Percentiles rank a stretch among this genome's conserved stretches.
Evolutionary conservation across 495 filamentous ascomycete species (phyloP).

Genomic region (Hyaloscypha hepaticicola): DNA sequence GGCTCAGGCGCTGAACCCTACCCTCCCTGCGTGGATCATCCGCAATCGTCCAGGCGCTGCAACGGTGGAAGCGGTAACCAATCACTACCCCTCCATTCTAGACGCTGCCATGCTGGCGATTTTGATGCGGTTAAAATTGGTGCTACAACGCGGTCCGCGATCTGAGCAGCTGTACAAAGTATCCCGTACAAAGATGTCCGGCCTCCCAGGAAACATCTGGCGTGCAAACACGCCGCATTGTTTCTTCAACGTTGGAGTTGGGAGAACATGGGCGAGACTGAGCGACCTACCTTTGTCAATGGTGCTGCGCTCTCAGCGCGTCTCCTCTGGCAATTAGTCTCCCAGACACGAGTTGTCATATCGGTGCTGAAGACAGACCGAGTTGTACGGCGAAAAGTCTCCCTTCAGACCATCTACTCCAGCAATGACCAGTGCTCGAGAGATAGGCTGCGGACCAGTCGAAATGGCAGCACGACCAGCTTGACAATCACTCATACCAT

Average conservation of each 20-base stretch:
- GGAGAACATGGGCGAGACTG: slow-evolving; percentile 1
- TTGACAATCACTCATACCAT: not conserved
- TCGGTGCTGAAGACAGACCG: slow-evolving; percentile 7
- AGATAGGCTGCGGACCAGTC: not conserved
- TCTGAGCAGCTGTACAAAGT: not conserved
- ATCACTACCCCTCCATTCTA: not conserved
- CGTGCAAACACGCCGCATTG: not conserved
- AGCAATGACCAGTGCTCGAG: not conserved
- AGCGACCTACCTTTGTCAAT: not conserved
- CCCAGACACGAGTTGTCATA: not conserved
- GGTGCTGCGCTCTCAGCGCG: not conserved
- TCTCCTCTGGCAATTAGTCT: not conserved
- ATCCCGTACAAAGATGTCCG: not conserved
- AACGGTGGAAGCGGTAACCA: not conserved
- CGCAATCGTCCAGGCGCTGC: not conserved
- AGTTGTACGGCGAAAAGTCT: slow-evolving; percentile 1
- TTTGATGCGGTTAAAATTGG: not conserved
- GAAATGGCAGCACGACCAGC: not conserved
- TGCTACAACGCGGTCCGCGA: not conserved
- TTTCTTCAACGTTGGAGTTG: not conserved
- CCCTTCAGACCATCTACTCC: slow-evolving; percentile 2
- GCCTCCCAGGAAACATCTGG: not conserved
- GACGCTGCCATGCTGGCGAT: not conserved
- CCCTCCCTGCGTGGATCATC: not conserved
- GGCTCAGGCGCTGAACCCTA: not conserved